A percentile compares a stretch with the other conserved stretches of the same genome.
Conservation (phyloP, 2,329 filamentous ascomycete genomes). For the Thielaviopsis ethacetica region DNA sequence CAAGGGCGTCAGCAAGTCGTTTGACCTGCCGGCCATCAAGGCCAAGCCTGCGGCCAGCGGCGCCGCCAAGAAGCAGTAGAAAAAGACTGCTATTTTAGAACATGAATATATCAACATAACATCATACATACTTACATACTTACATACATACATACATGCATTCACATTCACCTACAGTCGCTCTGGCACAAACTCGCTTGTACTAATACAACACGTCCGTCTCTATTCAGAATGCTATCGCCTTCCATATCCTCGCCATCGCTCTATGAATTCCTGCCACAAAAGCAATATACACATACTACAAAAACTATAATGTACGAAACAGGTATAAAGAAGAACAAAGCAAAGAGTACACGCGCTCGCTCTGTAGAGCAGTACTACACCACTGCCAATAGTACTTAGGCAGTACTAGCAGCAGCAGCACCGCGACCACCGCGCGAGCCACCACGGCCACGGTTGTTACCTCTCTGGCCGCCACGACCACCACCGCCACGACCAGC, state of each 20-base stretch:
- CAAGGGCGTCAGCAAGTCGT: conserved; percentile 47
- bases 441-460: conserved; percentile 19
- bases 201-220: background rate
- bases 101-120: background rate
- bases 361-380: too few species aligned
- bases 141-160: too few species aligned
- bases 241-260: too few species aligned
- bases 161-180: too few species aligned
- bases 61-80: background rate
- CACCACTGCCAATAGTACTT: background rate
- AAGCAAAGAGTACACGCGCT: background rate
- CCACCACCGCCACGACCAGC: conserved; percentile 21
- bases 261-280: too few species aligned
- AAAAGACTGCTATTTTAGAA: background rate
- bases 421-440: background rate
- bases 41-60: conserved; percentile 25
- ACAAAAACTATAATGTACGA: too few species aligned
- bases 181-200: too few species aligned
- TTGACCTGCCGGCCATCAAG: conserved; percentile 51
- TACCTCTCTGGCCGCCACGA: conserved; percentile 17
- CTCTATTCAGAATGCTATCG: too few species aligned
- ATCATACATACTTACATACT: background rate
- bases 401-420: background rate
- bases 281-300: too few species aligned
- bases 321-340: background rate